Evolutionary conservation across 495 filamentous ascomycete species (phyloP), one percentile per base, ranked within the genome.

Genomic region (Jackrogersella multiformis): DNA sequence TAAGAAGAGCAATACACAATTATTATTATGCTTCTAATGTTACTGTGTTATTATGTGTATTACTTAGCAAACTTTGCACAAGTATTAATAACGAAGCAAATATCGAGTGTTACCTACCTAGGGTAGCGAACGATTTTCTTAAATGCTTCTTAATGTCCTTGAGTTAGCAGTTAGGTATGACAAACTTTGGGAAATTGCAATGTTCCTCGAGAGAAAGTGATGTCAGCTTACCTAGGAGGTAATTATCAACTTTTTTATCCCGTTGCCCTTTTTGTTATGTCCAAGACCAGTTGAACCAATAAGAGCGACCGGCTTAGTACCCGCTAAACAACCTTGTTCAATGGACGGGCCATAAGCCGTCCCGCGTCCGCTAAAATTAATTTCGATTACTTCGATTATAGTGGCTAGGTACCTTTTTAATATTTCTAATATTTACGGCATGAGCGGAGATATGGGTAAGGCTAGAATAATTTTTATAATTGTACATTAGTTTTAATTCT

Each of bases 241-340:
- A 52, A 53, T 44, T 35, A 44, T 61, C 61, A 65, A 56, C 61
- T 65, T 35, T 39, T 30, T 70, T 51, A 36, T 44, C 62, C 62
- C 56, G 42, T 70, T 70, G 48, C 67, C 67, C 61, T 61, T 70
- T 70, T 64, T 28, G 61, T 57, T 64, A 35, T 61, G 48, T 54
- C 52, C 49, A 32, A 55, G 56, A 26, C 56, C 10, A 28, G 30
- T 10, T 46, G 21, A 20, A 13, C 67, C 67, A 70, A 70, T 70
- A 30, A 56, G 21, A 65, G 16, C 13, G 15, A 7, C 32, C 38
- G 52, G 44, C 18, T 52, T 5, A 8, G 35, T 65, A 52, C 52
- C 67, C 61, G 56, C 67, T 65, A 41, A 65, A 65, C 67, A 70
- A 65, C 67, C 67, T 61, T 65, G 53, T 28, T 42, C 42, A 51